Conservation (phyloP, 176 grass and related monocot species). For the Triticum monococcum region DNA sequence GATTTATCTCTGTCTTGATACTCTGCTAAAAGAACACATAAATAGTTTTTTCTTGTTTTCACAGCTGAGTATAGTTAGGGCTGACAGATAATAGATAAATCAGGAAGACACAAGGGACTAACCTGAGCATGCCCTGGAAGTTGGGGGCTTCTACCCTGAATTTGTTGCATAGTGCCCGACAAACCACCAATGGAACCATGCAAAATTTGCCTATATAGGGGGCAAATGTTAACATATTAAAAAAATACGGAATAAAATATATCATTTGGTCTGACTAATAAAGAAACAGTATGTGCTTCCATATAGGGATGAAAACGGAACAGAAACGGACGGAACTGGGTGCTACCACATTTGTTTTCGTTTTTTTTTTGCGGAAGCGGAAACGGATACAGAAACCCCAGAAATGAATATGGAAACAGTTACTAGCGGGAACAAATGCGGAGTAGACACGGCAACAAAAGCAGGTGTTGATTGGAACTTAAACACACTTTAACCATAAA, state of each 20-base stretch:
- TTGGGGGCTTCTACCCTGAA: constrained; percentile 81
- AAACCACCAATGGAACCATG: constrained; percentile 82
- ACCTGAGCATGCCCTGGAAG: constrained; percentile 87
- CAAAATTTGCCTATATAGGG: constrained; percentile 73
- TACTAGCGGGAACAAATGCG: no score
- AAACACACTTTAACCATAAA: no score
- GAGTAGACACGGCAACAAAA: no score
- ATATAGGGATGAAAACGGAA: no score
- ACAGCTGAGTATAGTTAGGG: not conserved
- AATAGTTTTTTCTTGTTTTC: constrained; percentile 7
- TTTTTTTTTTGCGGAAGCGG: no score
- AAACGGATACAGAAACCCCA: no score
- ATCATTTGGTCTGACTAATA: not conserved
- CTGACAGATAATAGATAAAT: not conserved
- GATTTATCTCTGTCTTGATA: constrained; percentile 95
- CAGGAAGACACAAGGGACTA: constrained; percentile 21
- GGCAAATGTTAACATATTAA: not conserved
- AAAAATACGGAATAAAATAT: not conserved
- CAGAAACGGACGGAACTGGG: no score
- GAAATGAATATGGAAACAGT: no score
- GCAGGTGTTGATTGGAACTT: no score
- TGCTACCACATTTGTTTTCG: no score
- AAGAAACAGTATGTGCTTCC: not conserved
- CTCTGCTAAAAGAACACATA: constrained; percentile 50
- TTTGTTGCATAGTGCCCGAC: constrained; percentile 79